These are phyloP conservation scores for Lyophyllum atratum DNA, from an alignment of 768 basidiomycete genomes.

Conservation along the genomic window DNA sequence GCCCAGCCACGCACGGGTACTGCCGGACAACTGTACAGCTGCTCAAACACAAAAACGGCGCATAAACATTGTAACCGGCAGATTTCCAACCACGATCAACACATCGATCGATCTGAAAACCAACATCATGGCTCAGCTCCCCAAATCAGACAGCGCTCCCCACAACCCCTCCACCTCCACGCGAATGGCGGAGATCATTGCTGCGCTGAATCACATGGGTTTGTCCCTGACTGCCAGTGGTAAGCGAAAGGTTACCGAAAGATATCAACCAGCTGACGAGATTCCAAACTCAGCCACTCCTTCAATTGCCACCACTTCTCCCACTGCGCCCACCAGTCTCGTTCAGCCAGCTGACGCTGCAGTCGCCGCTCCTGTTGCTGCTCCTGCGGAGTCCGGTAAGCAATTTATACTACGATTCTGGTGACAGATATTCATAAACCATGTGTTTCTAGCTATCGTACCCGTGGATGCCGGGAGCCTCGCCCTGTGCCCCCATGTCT, in stretches of 20 bases:
- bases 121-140: neutral
- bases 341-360: too few species aligned
- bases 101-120: neutral
- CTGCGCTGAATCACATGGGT: neutral
- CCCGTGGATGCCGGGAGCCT: too few species aligned
- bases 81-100: neutral
- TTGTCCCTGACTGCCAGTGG: neutral
- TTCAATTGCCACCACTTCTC: neutral
- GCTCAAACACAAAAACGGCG: neutral
- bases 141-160: neutral
- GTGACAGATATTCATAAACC: too few species aligned
- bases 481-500: too few species aligned
- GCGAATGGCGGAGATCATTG: neutral
- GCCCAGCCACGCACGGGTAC: neutral
- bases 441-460: too few species aligned
- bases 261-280: too few species aligned
- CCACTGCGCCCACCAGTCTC: neutral
- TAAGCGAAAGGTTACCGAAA: too few species aligned
- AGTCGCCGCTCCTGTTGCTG: too few species aligned
- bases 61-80: neutral
- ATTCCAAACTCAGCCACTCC: neutral
- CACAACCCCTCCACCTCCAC: neutral
- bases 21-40: constrained; percentile 3
- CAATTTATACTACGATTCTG: too few species aligned
- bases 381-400: too few species aligned